phyloP scores from a whole-genome alignment of 2,329 filamentous ascomycete species.

The Phoma sp. region DNA sequence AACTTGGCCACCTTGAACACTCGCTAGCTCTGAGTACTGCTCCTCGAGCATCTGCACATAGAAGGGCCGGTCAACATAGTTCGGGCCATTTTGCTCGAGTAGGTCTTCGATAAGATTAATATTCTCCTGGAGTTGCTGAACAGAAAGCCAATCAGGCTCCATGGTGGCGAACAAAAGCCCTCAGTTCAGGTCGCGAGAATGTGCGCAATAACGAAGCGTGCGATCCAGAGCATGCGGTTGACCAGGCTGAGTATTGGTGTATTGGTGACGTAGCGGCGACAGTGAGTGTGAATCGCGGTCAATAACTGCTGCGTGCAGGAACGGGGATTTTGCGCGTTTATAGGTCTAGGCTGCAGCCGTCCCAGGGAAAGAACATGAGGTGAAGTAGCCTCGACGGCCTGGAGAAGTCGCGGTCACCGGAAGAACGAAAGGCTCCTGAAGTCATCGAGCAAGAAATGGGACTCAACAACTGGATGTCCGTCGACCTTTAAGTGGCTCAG shows the following conservation, averaged over 20 bases:
- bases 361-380: constrained; percentile 5
- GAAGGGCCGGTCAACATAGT: constrained; percentile 2
- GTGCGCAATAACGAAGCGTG: not conserved
- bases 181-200: not conserved
- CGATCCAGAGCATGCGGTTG: not conserved
- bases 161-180: not conserved
- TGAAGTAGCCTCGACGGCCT: constrained; percentile 1
- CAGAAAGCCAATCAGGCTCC: constrained; percentile 1
- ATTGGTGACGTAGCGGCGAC: not conserved
- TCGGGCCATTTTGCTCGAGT: constrained; percentile 2
- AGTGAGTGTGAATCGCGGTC: constrained; percentile 1
- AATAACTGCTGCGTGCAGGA: not conserved
- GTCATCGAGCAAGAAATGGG: not conserved
- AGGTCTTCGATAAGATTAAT: constrained; percentile 13
- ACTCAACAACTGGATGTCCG: not conserved
- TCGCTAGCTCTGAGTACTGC: constrained; percentile 6
- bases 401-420: not conserved
- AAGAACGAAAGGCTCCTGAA: not conserved
- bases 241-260: no score
- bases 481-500: not conserved
- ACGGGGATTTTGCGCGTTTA: not conserved
- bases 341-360: constrained; percentile 5
- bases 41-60: constrained; percentile 14
- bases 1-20: not conserved
- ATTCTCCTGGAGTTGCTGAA: constrained; percentile 7